Conservation (phyloP, 805 yeast species). For the Blastobotrys attinorum region DNA sequence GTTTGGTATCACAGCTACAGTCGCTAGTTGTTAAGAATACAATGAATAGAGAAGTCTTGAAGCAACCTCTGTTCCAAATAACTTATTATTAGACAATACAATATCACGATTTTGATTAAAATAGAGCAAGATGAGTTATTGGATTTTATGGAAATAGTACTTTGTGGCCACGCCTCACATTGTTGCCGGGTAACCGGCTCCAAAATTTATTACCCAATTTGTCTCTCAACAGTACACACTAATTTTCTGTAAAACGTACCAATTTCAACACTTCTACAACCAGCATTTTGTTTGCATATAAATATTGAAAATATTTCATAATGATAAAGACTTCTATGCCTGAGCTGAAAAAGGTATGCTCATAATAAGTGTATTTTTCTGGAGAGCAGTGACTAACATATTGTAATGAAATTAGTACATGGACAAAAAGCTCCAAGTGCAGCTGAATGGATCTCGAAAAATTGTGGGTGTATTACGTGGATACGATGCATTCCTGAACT, state of each 20-base stretch:
- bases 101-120: too few species aligned
- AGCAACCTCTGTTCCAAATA: too few species aligned
- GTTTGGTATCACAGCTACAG: too few species aligned
- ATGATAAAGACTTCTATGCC: constrained; percentile 24
- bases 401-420: constrained; percentile 54
- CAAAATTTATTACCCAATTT: neutral
- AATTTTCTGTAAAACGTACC: neutral
- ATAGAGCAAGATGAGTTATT: too few species aligned
- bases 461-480: constrained; percentile 81
- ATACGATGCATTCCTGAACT: constrained; percentile 68
- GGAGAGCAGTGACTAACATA: neutral
- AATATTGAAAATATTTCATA: neutral
- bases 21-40: too few species aligned
- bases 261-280: neutral
- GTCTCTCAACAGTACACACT: neutral
- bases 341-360: constrained; percentile 26
- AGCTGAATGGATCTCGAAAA: constrained; percentile 69
- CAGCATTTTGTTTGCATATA: neutral
- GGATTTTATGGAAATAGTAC: too few species aligned
- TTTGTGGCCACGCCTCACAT: too few species aligned
- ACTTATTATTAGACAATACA: too few species aligned
- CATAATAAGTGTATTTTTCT: neutral
- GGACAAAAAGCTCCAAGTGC: constrained; percentile 67
- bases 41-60: too few species aligned
- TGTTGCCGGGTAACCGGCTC: neutral